phyloP scores from a whole-genome alignment of 306 rosid genomes.

The Crotalaria pallida region DNA sequence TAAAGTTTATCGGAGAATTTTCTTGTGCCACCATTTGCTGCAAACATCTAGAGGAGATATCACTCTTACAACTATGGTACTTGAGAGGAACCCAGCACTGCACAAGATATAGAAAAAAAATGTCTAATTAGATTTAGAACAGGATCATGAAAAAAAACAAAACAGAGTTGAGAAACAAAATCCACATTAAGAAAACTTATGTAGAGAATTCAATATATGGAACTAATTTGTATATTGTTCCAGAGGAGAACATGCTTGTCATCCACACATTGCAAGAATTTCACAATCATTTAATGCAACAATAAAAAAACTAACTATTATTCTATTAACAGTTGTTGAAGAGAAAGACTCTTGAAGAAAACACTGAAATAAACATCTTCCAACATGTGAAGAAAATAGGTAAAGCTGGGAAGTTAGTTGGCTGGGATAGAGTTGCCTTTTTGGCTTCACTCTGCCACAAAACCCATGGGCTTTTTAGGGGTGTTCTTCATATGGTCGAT shows the following conservation, averaged over 20 bases:
- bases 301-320: not conserved
- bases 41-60: slow-evolving; percentile 57
- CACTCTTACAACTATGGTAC: slow-evolving; percentile 77
- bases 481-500: too few species aligned
- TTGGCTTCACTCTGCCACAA: too few species aligned
- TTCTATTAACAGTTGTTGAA: too few species aligned
- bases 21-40: slow-evolving; percentile 60
- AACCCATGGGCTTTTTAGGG: too few species aligned
- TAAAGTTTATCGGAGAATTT: slow-evolving; percentile 54
- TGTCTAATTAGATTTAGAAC: not conserved
- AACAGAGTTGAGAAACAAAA: not conserved
- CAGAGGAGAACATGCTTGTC: not conserved
- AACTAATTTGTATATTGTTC: not conserved
- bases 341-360: not conserved
- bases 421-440: too few species aligned
- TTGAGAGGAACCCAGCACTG: slow-evolving; percentile 80
- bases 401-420: too few species aligned
- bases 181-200: not conserved
- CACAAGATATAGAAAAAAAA: slow-evolving; percentile 21
- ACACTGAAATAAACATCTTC: not conserved
- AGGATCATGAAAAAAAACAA: not conserved
- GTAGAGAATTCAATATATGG: not conserved
- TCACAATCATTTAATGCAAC: not conserved
- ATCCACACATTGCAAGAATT: not conserved
- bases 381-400: not conserved